Percentiles rank a stretch among this genome's conserved stretches.
phyloP scores from a whole-genome alignment of 345 rosid species.

The Brassica cretica region DNA sequence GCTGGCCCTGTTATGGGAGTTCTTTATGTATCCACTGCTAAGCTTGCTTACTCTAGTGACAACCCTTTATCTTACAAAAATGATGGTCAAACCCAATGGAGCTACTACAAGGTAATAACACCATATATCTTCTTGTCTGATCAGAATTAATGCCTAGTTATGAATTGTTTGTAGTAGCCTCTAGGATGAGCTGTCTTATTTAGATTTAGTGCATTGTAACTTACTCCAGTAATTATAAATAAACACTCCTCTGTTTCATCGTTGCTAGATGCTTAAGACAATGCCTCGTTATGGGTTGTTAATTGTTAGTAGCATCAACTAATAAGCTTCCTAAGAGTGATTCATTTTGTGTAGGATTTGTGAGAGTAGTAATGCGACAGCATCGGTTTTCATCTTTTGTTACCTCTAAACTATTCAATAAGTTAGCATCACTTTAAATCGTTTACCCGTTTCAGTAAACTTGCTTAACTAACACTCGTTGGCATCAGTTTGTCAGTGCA shows the following conservation, averaged over 20 bases:
- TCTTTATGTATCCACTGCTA: constrained; percentile 62
- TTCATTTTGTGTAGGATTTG: background rate
- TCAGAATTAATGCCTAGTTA: background rate
- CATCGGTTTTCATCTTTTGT: background rate
- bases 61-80: constrained; percentile 70
- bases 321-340: background rate
- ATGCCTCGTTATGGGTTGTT: background rate
- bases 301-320: background rate
- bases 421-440: background rate
- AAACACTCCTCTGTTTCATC: background rate
- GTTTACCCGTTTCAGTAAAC: background rate
- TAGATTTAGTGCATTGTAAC: background rate
- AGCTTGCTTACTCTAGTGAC: constrained; percentile 75
- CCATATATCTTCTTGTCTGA: constrained; percentile 1
- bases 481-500: background rate
- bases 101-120: constrained; percentile 68
- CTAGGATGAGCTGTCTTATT: background rate
- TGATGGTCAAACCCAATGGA: constrained; percentile 66
- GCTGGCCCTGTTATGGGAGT: constrained; percentile 90
- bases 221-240: background rate
- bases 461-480: background rate
- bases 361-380: background rate
- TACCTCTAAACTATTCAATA: background rate
- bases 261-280: background rate
- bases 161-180: no score